A percentile compares a stretch with the other conserved stretches of the same genome.
Evolutionary conservation across 345 rosid genomes (phyloP).

Genomic region (Moringa oleifera): DNA sequence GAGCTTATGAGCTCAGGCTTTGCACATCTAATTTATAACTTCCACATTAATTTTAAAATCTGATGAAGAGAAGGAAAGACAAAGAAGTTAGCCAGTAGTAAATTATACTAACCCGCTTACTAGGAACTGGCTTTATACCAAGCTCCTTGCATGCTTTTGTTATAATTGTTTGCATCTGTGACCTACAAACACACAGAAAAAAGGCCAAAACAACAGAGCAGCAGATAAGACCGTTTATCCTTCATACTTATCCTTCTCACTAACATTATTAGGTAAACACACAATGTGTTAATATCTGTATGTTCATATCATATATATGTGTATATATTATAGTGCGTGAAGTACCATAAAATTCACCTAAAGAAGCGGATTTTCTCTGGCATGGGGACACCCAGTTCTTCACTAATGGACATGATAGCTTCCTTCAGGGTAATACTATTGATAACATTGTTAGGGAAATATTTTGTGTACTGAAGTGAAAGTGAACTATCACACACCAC

Average conservation of each 20-base stretch:
- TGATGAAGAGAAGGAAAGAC: conserved; percentile 1
- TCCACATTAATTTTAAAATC: background rate
- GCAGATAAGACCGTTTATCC: too few relatives aligned
- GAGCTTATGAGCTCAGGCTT: background rate
- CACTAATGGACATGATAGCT: conserved; percentile 56
- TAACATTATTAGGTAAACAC: background rate
- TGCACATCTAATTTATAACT: background rate
- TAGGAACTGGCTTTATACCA: conserved; percentile 70
- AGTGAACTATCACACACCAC: conserved; percentile 84
- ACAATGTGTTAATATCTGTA: background rate
- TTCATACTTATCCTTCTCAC: background rate
- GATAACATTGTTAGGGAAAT: conserved; percentile 85
- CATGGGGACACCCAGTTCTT: conserved; percentile 68
- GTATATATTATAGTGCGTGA: background rate
- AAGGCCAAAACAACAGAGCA: background rate
- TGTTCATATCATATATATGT: background rate
- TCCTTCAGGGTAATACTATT: conserved; percentile 84
- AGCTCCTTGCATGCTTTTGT: conserved; percentile 82
- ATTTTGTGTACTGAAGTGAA: conserved; percentile 83
- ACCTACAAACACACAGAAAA: conserved; percentile 35
- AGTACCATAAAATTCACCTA: conserved; percentile 36
- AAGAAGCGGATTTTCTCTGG: conserved; percentile 80
- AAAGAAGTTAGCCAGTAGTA: background rate
- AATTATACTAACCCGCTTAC: conserved; percentile 66
- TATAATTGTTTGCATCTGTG: conserved; percentile 95